Evolutionary conservation across 2,329 filamentous ascomycete genomes (phyloP).

Genomic region (Ilyonectria sp.): DNA sequence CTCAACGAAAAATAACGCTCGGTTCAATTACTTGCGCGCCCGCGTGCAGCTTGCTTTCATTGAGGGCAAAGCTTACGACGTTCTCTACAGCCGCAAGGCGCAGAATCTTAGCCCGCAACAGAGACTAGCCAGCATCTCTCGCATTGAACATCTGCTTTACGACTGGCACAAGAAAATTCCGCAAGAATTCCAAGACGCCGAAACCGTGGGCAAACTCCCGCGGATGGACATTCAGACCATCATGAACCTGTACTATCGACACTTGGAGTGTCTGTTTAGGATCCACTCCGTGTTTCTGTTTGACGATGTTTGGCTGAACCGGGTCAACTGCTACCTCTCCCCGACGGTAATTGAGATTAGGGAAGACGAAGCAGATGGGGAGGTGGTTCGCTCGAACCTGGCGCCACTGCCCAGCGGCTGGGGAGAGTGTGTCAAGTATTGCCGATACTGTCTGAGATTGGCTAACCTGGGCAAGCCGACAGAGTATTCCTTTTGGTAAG

Average conservation of each 20-base stretch:
- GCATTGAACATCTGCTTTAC: conserved; percentile 27
- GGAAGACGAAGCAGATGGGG: conserved; percentile 24
- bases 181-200: background rate
- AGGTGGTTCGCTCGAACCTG: conserved; percentile 28
- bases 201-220: conserved; percentile 22
- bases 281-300: conserved; percentile 39
- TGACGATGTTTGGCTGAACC: conserved; percentile 36
- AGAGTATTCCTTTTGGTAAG: conserved; percentile 40
- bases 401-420: conserved; percentile 36
- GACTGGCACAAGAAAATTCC: conserved; percentile 39
- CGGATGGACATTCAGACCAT: conserved; percentile 9
- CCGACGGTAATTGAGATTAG: conserved; percentile 37
- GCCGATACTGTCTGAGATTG: conserved; percentile 33
- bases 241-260: conserved; percentile 35
- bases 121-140: background rate
- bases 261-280: conserved; percentile 37
- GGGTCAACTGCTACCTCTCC: conserved; percentile 32
- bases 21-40: conserved; percentile 35
- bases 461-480: conserved; percentile 16
- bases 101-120: conserved; percentile 22
- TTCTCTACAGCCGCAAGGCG: conserved; percentile 31
- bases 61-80: conserved; percentile 39
- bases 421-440: conserved; percentile 35
- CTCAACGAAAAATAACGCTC: conserved; percentile 15
- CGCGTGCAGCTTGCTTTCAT: conserved; percentile 38